A percentile compares a stretch with the other conserved stretches of the same genome.
These are phyloP conservation scores for Trametes polyzona DNA, from an alignment of 1,284 basidiomycete genomes.

Conservation along the genomic window DNA sequence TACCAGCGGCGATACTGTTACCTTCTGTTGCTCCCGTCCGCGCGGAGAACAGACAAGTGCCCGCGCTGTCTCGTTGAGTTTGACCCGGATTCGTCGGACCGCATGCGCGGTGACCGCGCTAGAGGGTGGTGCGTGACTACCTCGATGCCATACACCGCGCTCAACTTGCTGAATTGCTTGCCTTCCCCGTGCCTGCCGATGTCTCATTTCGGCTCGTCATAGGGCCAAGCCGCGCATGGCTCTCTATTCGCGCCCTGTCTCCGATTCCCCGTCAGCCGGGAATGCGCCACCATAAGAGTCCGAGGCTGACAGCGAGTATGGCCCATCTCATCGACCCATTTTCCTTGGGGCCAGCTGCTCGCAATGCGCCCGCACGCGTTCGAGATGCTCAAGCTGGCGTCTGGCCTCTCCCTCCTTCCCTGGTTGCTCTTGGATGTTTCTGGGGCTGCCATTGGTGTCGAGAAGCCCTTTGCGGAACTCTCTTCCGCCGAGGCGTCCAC, in stretches of 20 bases:
- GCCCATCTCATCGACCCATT: neutral
- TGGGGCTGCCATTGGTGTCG: slow-evolving; percentile 1
- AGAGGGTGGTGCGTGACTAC: slow-evolving; percentile 4
- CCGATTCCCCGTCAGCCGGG: slow-evolving; percentile 3
- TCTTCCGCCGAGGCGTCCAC: neutral
- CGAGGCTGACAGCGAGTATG: neutral
- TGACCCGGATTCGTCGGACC: slow-evolving; percentile 6
- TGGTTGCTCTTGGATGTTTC: neutral
- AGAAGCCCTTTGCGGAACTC: neutral
- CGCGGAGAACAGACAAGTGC: too few species aligned
- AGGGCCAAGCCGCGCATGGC: slow-evolving; percentile 8
- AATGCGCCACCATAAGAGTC: neutral
- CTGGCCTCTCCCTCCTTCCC: neutral
- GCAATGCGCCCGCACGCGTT: neutral
- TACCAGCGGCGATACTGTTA: too few species aligned
- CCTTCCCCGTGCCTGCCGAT: neutral
- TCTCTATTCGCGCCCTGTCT: slow-evolving; percentile 7
- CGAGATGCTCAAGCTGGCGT: slow-evolving; percentile 1
- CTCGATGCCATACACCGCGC: neutral
- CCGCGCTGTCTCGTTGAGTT: too few species aligned
- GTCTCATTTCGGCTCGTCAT: slow-evolving; percentile 2
- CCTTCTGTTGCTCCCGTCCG: too few species aligned
- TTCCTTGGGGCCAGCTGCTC: neutral
- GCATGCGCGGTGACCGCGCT: slow-evolving; percentile 3
- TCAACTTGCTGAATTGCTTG: neutral